Conservation (phyloP, 202 grass and related monocot genomes). For the Setaria viridis region DNA sequence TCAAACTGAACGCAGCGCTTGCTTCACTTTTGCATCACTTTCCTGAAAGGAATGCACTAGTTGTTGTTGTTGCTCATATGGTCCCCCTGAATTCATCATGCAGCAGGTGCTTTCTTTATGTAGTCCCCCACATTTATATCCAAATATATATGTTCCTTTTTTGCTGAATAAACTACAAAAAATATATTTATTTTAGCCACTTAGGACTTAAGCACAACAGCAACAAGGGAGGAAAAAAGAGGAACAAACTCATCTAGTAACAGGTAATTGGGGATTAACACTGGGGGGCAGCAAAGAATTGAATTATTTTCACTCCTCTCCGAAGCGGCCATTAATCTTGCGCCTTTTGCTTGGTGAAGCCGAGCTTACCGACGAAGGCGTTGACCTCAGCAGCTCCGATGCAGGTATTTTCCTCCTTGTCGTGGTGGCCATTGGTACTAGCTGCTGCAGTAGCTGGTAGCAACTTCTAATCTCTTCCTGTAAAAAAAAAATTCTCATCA, state of each 20-base stretch:
- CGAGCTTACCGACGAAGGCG: background rate
- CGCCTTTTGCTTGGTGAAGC: slow-evolving; percentile 12
- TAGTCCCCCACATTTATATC: background rate
- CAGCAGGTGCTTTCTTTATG: background rate
- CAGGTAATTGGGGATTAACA: background rate
- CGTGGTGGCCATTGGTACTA: background rate
- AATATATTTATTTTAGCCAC: background rate
- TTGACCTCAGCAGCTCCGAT: background rate
- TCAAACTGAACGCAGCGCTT: slow-evolving; percentile 1
- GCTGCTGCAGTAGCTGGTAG: slow-evolving; percentile 36
- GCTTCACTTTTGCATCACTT: slow-evolving; percentile 33
- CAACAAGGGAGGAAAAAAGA: background rate
- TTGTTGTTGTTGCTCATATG: slow-evolving; percentile 8
- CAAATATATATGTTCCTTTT: background rate
- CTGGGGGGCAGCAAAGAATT: background rate
- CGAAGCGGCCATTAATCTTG: background rate
- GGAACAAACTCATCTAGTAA: slow-evolving; percentile 12
- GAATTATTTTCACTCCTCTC: slow-evolving; percentile 22
- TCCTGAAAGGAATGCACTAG: slow-evolving; percentile 15
- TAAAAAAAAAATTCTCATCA: background rate
- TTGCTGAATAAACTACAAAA: slow-evolving; percentile 15
- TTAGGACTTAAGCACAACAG: background rate
- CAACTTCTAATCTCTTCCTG: slow-evolving; percentile 38
- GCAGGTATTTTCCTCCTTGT: background rate
- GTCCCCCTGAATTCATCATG: slow-evolving; percentile 23